These are phyloP conservation scores for Areca catechu DNA, from an alignment of 176 grass and related monocot species.

Conservation along the genomic window DNA sequence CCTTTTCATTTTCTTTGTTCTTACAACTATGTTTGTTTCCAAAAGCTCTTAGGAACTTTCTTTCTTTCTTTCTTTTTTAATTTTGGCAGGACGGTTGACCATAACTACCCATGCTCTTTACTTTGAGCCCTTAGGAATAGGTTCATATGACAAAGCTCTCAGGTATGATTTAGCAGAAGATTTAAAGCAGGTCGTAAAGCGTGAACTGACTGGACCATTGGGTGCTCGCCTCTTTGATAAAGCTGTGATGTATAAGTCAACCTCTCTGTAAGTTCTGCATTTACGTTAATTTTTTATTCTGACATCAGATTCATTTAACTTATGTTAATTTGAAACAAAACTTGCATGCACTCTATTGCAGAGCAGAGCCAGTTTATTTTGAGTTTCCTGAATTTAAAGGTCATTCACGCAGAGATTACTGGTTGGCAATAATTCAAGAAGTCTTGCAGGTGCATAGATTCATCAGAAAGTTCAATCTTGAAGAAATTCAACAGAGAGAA, in stretches of 20 bases:
- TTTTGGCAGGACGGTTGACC: constrained; percentile 67
- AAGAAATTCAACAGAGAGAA: constrained; percentile 45
- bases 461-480: constrained; percentile 65
- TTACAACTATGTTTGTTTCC: constrained; percentile 9
- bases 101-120: constrained; percentile 84
- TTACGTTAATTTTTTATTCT: too few species aligned
- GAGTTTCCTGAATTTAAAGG: constrained; percentile 88
- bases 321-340: not conserved
- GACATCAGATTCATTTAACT: too few species aligned
- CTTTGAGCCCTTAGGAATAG: constrained; percentile 71
- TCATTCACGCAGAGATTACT: constrained; percentile 75
- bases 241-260: constrained; percentile 90
- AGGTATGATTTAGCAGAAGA: constrained; percentile 74
- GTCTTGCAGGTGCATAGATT: constrained; percentile 78
- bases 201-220: constrained; percentile 82
- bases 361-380: constrained; percentile 62
- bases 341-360: constrained; percentile 30
- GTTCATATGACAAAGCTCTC: constrained; percentile 46
- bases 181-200: constrained; percentile 61
- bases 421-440: constrained; percentile 86
- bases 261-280: constrained; percentile 41
- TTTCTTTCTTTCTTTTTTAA: constrained; percentile 1
- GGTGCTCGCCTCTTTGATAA: constrained; percentile 93
- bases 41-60: constrained; percentile 20
- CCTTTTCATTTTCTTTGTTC: constrained; percentile 44